These are phyloP conservation scores for Thalassiosira livingstoniorum DNA, from an alignment of 352 stramenopile genomes.

Conservation along the genomic window DNA sequence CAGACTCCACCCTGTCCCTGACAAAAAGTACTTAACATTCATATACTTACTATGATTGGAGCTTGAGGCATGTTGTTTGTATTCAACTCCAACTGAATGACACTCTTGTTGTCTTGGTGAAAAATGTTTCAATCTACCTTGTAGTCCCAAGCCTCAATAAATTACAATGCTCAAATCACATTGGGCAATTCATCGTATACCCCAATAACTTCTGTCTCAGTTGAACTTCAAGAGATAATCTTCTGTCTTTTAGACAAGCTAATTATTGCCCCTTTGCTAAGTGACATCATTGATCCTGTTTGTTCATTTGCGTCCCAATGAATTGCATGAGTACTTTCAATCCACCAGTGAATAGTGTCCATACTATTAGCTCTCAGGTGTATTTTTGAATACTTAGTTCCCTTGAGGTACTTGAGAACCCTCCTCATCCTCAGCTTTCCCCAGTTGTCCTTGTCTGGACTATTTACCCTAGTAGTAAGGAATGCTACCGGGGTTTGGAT, in stretches of 20 bases:
- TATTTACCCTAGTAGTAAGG: slow-evolving; percentile 8
- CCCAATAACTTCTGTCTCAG: not conserved
- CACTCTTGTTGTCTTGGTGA: too few species aligned
- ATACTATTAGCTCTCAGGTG: not conserved
- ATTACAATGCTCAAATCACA: slow-evolving; percentile 50
- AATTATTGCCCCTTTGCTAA: not conserved
- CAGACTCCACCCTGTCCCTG: too few species aligned
- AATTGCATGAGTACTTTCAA: not conserved
- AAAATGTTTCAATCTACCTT: too few species aligned
- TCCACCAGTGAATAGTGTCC: not conserved
- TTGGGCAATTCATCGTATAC: slow-evolving; percentile 46
- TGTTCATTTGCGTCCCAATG: not conserved
- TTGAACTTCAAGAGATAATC: not conserved
- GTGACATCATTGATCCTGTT: not conserved
- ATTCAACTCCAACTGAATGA: too few species aligned
- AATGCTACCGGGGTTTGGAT: slow-evolving; percentile 2
- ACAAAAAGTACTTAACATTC: too few species aligned
- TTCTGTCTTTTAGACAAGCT: not conserved
- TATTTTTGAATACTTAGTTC: not conserved
- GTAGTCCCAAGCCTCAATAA: too few species aligned
- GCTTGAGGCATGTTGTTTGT: too few species aligned
- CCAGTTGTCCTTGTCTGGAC: slow-evolving; percentile 1
- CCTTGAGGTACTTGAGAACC: not conserved
- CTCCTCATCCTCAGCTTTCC: not conserved
- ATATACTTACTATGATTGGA: too few species aligned